Conservation (phyloP, 2,329 filamentous ascomycete species). For the Rhynchosporium secalis region DNA sequence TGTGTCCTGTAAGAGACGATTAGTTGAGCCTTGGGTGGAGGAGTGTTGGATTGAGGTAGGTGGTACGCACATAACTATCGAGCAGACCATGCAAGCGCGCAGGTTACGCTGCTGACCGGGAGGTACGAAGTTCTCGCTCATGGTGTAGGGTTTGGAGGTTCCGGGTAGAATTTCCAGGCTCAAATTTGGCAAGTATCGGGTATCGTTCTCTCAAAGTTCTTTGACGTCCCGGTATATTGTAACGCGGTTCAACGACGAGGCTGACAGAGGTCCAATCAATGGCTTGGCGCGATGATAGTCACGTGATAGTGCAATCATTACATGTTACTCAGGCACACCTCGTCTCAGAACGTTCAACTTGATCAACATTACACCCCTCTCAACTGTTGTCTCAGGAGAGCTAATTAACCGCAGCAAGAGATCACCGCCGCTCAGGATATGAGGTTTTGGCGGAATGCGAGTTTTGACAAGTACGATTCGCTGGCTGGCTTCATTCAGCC, state of each 20-base stretch:
- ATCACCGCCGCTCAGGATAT: too few species aligned
- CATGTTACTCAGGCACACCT: too few species aligned
- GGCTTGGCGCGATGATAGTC: background rate
- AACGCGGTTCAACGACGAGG: constrained; percentile 2
- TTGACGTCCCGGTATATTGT: background rate
- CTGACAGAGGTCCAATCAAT: background rate
- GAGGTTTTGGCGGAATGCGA: too few species aligned
- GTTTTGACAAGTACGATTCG: too few species aligned
- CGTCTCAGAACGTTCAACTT: too few species aligned
- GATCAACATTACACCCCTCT: too few species aligned
- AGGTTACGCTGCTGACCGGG: constrained; percentile 79
- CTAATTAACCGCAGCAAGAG: too few species aligned
- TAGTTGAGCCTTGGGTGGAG: constrained; percentile 10
- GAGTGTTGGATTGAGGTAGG: constrained; percentile 24
- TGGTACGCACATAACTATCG: constrained; percentile 78
- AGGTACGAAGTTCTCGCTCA: constrained; percentile 64
- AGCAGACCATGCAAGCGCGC: constrained; percentile 98
- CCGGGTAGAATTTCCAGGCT: background rate
- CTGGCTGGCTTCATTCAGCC: too few species aligned
- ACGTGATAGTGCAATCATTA: background rate
- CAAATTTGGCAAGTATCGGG: background rate
- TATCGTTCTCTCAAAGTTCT: background rate
- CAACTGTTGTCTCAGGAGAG: too few species aligned
- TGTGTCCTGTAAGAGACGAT: constrained; percentile 22
- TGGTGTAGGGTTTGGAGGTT: constrained; percentile 18